Base-by-base conservation (phyloP, 1,284 basidiomycete species). In the Afroboletus lepidellus region DNA sequence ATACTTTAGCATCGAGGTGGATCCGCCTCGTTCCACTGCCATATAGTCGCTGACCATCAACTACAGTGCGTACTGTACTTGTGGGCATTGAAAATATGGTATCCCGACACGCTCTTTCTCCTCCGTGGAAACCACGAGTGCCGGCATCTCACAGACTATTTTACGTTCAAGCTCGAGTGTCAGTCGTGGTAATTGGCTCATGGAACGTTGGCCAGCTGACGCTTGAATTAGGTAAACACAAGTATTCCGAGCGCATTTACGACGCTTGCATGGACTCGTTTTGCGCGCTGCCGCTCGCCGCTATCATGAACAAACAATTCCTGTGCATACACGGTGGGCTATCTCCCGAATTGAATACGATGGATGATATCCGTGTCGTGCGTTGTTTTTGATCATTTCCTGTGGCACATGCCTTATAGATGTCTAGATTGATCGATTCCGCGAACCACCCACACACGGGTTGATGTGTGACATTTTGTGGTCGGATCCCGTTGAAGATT, bases 291-390 rank as follows among this genome's bases (percentile, higher is more conserved):
- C 94, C 94, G 1, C 81, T 97, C 1, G 94, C 94, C 0, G 94
- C 94, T 16, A 75, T 97, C 67, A 95, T 97, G 92, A 97, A 97
- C 80, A 96, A 96, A 73, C 94, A 97, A 71, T 97, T 97, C 74
- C 76, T 97, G 56, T 97, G 94, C 72, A 94, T 97, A 54, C 94
- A 97, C 62, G 94, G 94, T 49, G 94, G 94, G 37, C 79, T 97
- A 25, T 93, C 90, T 0, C 94, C 94, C 0, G 94, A 97, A 66
- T 74, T 97, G 34, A 85, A 92, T 64, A 95, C 93, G 1, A 79
- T 97, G 41, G 94, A 97, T 60, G 94, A 97, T 71, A 81, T 97
- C 50, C 84, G 91, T 41, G 75, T 74, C 21, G 91, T 92, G 55
- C 53, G 83, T 50, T 11, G 24, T 16, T 43, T 23, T n/a, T 29